Evolutionary conservation across 169 alveolate genomes (phyloP), one percentile per base, ranked within the genome.

Genomic region (Plasmodium cynomolgi): DNA sequence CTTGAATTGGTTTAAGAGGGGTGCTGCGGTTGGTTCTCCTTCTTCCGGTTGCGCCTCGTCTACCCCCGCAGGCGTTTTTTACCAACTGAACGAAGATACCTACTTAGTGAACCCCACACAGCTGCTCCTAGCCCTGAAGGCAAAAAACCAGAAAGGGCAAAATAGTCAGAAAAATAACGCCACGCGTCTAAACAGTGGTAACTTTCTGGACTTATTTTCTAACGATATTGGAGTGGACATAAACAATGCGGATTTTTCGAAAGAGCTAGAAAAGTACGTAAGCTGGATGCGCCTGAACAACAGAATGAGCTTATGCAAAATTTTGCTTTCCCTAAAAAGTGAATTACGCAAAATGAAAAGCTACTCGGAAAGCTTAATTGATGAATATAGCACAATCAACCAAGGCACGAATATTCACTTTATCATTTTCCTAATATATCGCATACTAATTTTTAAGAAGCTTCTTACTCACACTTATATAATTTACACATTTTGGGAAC

Each of bases 231-330:
- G 94, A 33, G 34, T 41, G 20, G 88, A 90, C 50, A 41, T 39
- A 90, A 79, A 39, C 50, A 47, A 62, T 90, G 62, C 39, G 2
- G 20, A 90, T 26, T 62, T 90, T 47, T 33, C 94, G 33, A 56
- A 71, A 0, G 84, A 81, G 26, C 74, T 90, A 81, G 94, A 90
- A 81, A 90, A 90, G 50, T 90, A 90, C 54, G 94, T 90, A 81
- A 90, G 94, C 54, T 90, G 94, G 94, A 79, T 90, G 94, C 85
- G 94, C 81, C 54, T 90, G 39, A 90, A 90, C 26, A 90, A 50
- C 50, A 39, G 94, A 80, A 90, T 90, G 91, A 90, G 54, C 34
- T 26, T 90, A 15, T 90, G 91, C 29, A 90, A 90, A 47, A 90
- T 90, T 39, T 68, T 31, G 54, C 73, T 80, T 39, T 29, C 74